Evolutionary conservation across 2,329 filamentous ascomycete genomes (phyloP).

Genomic region (Thielaviopsis punctulata): DNA sequence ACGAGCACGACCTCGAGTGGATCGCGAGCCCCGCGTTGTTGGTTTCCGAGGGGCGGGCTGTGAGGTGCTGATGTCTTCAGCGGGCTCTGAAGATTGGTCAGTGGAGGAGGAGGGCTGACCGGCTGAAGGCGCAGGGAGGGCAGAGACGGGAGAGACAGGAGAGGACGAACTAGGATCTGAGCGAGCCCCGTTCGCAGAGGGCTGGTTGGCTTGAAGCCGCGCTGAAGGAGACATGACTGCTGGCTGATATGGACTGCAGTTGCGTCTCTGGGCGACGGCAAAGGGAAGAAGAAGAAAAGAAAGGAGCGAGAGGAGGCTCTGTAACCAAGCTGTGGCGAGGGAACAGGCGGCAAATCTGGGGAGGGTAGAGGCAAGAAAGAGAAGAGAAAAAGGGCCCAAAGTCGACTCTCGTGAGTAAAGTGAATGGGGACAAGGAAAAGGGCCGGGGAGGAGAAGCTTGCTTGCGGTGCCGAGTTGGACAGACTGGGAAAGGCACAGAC

Average conservation of each 20-base stretch:
- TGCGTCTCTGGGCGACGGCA: background rate
- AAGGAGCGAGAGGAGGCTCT: background rate
- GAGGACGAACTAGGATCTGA: background rate
- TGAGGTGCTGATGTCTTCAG: background rate
- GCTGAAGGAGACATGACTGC: constrained; percentile 2
- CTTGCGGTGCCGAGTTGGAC: background rate
- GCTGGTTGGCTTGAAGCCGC: constrained; percentile 16
- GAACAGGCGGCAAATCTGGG: no score
- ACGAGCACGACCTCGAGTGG: constrained; percentile 16
- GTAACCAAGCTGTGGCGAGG: no score
- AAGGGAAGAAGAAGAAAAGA: background rate
- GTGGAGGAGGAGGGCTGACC: background rate
- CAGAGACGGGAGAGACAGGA: background rate
- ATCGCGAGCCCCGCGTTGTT: constrained; percentile 18
- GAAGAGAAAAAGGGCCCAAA: background rate
- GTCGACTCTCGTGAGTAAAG: background rate
- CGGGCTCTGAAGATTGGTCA: background rate
- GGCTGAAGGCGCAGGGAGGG: background rate
- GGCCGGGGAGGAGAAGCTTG: no score
- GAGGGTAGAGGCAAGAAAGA: background rate
- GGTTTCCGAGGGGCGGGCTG: background rate
- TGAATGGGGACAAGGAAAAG: no score
- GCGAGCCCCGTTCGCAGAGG: constrained; percentile 8
- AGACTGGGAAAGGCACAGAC: background rate
- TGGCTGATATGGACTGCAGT: background rate